Base-by-base conservation (phyloP, 345 rosid genomes). In the Aquilaria sinensis region DNA sequence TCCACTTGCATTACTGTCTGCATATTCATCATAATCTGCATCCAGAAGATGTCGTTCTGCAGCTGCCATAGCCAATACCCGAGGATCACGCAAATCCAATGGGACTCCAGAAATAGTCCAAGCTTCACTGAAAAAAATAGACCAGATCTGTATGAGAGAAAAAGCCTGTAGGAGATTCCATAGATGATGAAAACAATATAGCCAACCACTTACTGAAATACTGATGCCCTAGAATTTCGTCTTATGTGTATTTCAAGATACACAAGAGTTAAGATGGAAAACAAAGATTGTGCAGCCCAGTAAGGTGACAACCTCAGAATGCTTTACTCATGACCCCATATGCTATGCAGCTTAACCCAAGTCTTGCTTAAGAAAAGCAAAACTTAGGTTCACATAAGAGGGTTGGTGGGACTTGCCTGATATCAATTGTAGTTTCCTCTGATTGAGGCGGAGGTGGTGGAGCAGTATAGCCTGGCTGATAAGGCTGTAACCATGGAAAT, bases 11-110 rank as follows among this genome's bases (percentile, higher is more conserved):
- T 87, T 90, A 63, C 77, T 77, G 70, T 90, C 96, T 31, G 96
- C 87, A 65, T 94, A 86, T 69, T 86, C 99, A 70, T 90, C 90
- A 69, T 90, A 88, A 53, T 94, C 97, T 29, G 84, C 83, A 61
- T 94, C 99, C 82, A 90, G 66, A 64, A 90, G 86, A 82, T 80
- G 96, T 49, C 85, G 91, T 64, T 94, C 99, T 29, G 97, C 96
- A 14, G 96, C 92, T 3, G 97, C 92, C 78, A 90, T 85, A 62
- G 97, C 97, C 71, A 83, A 58, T 75, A 94, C 75, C 23, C 88
- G 91, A 62, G 97, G 97, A 52, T 94, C 93, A 51, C 67, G 89
- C 72, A 94, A 68, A 75, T 94, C 96, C 71, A 88, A 64, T 16
- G 90, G 84, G 64, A 82, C 80, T 51, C 97, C 97, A 61, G 86